Base-by-base conservation (phyloP, 1,139 yeast genomes). In the Nakaseomyces glabratus region DNA sequence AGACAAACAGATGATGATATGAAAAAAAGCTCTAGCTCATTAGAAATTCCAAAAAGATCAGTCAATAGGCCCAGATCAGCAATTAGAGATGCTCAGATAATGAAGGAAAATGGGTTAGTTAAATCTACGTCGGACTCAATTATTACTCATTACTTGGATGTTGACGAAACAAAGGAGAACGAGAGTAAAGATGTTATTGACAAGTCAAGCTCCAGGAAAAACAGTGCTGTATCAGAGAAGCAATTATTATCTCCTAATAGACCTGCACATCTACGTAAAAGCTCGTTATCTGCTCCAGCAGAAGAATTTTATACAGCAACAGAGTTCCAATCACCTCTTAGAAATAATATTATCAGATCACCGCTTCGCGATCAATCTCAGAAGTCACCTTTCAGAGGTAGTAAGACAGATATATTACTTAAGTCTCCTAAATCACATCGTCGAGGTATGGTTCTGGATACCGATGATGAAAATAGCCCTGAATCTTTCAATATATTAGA, bases 391-490 rank as follows among this genome's bases (percentile, higher is more conserved):
- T 21, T 38, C 20, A 17, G 41, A 13, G 29, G 25, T 9, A 22
- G 31, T 9, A 18, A 14, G 5, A 31, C 35, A 8, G 37, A 35
- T 10, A 11, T 9, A 13, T 6, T 24, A 6, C 14, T 19, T 13
- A 33, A 30, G 24, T 41, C 44, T 3, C 44, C 44, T 11, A 34
- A 25, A n/a, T 31, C 35, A 7, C 32, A 33, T 20, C 15, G 41
- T 13, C 33, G 34, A 18, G 43, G 42, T 10, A 25, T 39, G 20
- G 34, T 37, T n/a, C 24, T 39, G 20, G 31, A 35, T 12, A 40
- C 37, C 14, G 40, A 38, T 16, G 30, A 26, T 11, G 30, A 26
- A 18, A 26, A 18, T 18, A 26, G 21, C 11, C 30, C 30, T n/a
- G 30, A 26, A 4, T 26, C 30, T 3, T 26, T 26, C 13, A 17